A percentile compares a stretch with the other conserved stretches of the same genome.
These are phyloP conservation scores for Clarireedia monteithiana DNA, from an alignment of 2,329 filamentous ascomycete genomes.

Conservation along the genomic window DNA sequence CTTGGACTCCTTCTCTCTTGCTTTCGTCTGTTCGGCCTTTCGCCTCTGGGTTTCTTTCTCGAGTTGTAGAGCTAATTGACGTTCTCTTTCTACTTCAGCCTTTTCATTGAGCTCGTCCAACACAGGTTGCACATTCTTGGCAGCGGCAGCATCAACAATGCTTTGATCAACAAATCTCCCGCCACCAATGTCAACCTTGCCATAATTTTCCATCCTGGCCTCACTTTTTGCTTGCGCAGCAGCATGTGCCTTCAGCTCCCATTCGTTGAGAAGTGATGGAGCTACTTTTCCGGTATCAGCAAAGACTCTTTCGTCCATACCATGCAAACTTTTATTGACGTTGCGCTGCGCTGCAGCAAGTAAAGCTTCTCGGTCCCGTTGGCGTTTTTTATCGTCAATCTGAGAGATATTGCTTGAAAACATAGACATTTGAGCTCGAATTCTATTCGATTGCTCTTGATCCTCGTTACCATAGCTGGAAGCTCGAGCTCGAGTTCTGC, in stretches of 20 bases:
- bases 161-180: slow-evolving; percentile 72
- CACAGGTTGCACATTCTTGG: slow-evolving; percentile 69
- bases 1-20: slow-evolving; percentile 45
- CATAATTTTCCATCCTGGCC: slow-evolving; percentile 46
- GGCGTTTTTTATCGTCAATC: slow-evolving; percentile 66
- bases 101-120: slow-evolving; percentile 78
- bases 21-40: slow-evolving; percentile 48
- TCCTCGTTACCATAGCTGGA: slow-evolving; percentile 58
- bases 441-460: slow-evolving; percentile 58
- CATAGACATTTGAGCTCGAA: slow-evolving; percentile 71
- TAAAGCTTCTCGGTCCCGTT: slow-evolving; percentile 66
- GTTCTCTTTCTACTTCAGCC: slow-evolving; percentile 63
- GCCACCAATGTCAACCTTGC: slow-evolving; percentile 64
- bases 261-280: slow-evolving; percentile 61
- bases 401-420: slow-evolving; percentile 61
- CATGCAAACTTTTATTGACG: slow-evolving; percentile 69
- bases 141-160: slow-evolving; percentile 73
- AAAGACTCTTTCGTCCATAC: slow-evolving; percentile 76
- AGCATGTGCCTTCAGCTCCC: slow-evolving; percentile 69
- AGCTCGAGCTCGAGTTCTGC: slow-evolving; percentile 53
- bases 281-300: slow-evolving; percentile 67
- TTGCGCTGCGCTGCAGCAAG: slow-evolving; percentile 77
- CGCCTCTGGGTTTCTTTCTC: slow-evolving; percentile 60
- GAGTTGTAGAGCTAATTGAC: slow-evolving; percentile 52
- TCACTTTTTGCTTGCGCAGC: slow-evolving; percentile 60